Evolutionary conservation across 2,329 filamentous ascomycete species (phyloP), one percentile per base, ranked within the genome.

Genomic region (Sclerotinia sclerotiorum): DNA sequence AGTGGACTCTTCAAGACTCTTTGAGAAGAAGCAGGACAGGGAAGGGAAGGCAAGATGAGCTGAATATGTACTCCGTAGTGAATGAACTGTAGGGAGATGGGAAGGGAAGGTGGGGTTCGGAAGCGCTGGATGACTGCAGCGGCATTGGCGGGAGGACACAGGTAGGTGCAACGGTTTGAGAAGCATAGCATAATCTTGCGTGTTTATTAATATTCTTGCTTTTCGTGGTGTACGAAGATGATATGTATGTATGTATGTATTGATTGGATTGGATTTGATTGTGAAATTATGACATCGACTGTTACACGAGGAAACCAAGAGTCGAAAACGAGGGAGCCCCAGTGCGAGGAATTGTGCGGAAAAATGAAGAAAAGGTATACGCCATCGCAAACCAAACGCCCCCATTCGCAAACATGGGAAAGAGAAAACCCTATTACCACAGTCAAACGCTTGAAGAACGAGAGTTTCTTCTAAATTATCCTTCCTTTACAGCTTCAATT

Each of bases 401-500:
- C 5, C 27, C 15, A 21, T 21, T 15, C 15, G 32, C 17, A 42
- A 39, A 51, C 7, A 19, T n/a, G 17, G 35, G 21, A 44, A 55
- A 8, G 2, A 44, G 24, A 62, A 19, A 27, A 27, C 19, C 35
- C 5, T 21, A 51, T 27, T 46, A 19, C 19, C 32, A 24, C 13
- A 29, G n/a, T 10, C 3, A 44, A 42, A 51, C 13, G 19, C 19
- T 29, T 24, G 44, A 46, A 39, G 11, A 27, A 39, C n/a, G 55
- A 42, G 3, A 24, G 7, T 3, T 48, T 3, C 13, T 27, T 4
- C 42, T 3, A 7, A 10, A 27, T 21, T 67, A 68, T 8, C 57
- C 68, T 65, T 74, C 80, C 73, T 85, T 88, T 39, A 87, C 80
- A 1, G 83, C 85, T 67, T 86, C 81, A 68, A 88, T 84, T 27